Base-by-base conservation (phyloP, 2,329 filamentous ascomycete genomes). In the Gnomoniopsis smithogilvyi region DNA sequence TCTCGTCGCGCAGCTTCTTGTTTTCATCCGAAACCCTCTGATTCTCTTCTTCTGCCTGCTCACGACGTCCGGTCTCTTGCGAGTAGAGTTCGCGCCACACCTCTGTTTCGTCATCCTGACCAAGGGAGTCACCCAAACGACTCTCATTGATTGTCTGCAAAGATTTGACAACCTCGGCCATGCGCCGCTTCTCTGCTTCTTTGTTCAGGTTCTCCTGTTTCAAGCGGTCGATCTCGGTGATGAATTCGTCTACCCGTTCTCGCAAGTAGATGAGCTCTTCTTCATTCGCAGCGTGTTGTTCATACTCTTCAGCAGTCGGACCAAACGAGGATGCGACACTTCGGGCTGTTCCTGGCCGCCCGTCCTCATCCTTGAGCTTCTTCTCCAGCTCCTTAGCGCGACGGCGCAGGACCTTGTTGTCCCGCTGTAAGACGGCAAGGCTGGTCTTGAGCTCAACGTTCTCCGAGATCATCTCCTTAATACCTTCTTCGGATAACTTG, bases 391-490 rank as follows among this genome's bases (percentile, higher is more conserved):
- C 92, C 67, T 93, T 91, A 59, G 96, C 82, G 64, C 90, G 88
- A 62, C 89, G 87, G 22, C 92, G 87, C 58, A 98, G 74, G 21
- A 87, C 81, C 71, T 96, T 95, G 70, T 92, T 95, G 68, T 99
- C 95, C 64, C 96, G 91, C 72, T 96, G 92, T 59, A 95, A 82
- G 38, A 95, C 91, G 3, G 94, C 87, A 48, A 97, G 84, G 62
- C 91, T 91, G 0, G 94, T 96, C 73, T 96, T 95, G 51, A 98
- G 82, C 70, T 97, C 92, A 4, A 98, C 94, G 67, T 97, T 99
- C 73, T 97, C 94, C 48, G 92, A 92, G 67, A 98, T 96, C 88
- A 97, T 96, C 72, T 97, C 94, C 75, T 96, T 96, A 71, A 99
- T 89, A 64, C 93, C 92, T 75, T 98, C 94, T 71, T 98, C 94